Base-by-base conservation (phyloP, 2,329 filamentous ascomycete species). In the Phaeosphaeria sp. region DNA sequence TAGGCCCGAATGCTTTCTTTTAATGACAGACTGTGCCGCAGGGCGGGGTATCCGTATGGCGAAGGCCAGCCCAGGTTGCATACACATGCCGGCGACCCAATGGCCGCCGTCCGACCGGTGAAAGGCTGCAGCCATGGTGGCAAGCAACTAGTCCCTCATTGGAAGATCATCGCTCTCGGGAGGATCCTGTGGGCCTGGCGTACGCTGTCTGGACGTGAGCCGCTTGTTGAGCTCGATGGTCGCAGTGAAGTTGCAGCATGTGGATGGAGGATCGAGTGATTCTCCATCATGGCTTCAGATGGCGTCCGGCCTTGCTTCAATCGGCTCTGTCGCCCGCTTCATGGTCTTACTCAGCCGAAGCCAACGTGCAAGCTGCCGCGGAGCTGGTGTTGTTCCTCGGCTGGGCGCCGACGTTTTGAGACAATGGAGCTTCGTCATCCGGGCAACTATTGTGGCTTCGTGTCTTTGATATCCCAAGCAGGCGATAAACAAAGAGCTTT, bases 11-110 rank as follows among this genome's bases (percentile, higher is more conserved):
- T 61, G 59, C 60, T 64, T 57, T 60, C 61, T 43, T 65, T 67
- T 64, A 57, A 59, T 57, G 57, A 53, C 36, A 33, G 42, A 55
- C 64, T 55, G 63, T 69, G 67, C 65, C 67, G 64, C 56, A 51
- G 55, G 24, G 66, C 67, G 71, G 71, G 68, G 65, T 63, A 60
- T 61, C 39, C 43, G 58, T 54, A 55, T 47, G 39, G 39, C 49
- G 46, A 60, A 65, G 61, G 51, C 43, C 60, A 48, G 51, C 44
- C 49, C n/a, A 22, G 21, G 44, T 25, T 1, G 21, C 44, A 25
- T 22, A 24, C 22, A 24, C 44, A 24, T n/a, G 21, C 21, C 44
- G 44, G 21, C 8, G 6, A 25, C 20, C 44, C 44, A 46, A 46
- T 25, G 44, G 44, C 21, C 54, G 47, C 54, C 50, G 44, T 53